Conservation (phyloP, 2,329 filamentous ascomycete species). For the Trichoderma koningii region DNA sequence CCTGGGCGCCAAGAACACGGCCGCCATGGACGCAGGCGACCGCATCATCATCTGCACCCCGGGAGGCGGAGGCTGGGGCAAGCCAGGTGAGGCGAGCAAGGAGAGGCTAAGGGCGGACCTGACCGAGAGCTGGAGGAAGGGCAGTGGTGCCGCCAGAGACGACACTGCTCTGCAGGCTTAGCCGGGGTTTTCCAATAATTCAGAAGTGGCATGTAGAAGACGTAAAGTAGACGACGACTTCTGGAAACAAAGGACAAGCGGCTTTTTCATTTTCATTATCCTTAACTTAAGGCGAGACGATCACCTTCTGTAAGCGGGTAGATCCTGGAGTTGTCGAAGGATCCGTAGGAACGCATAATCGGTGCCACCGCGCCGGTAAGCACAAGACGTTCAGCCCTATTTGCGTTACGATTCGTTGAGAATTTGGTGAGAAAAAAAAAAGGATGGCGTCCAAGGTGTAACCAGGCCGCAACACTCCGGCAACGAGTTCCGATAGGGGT, state of each 20-base stretch:
- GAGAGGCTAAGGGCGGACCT: slow-evolving; percentile 56
- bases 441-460: background rate
- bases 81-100: slow-evolving; percentile 58
- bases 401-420: background rate
- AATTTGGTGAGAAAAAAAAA: background rate
- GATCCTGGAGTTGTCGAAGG: background rate
- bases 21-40: slow-evolving; percentile 74
- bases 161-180: slow-evolving; percentile 61
- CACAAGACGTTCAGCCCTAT: background rate
- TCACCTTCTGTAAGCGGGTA: background rate
- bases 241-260: background rate
- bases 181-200: background rate
- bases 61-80: slow-evolving; percentile 77
- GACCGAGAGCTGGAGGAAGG: slow-evolving; percentile 55
- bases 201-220: background rate
- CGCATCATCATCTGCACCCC: slow-evolving; percentile 77
- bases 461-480: background rate
- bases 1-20: slow-evolving; percentile 77
- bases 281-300: background rate
- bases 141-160: slow-evolving; percentile 59
- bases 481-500: background rate
- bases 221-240: background rate
- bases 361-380: slow-evolving; percentile 3
- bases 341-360: slow-evolving; percentile 7
- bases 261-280: background rate